Conservation (phyloP, 2,329 filamentous ascomycete species). For the Tolypocladium pustulatum region DNA sequence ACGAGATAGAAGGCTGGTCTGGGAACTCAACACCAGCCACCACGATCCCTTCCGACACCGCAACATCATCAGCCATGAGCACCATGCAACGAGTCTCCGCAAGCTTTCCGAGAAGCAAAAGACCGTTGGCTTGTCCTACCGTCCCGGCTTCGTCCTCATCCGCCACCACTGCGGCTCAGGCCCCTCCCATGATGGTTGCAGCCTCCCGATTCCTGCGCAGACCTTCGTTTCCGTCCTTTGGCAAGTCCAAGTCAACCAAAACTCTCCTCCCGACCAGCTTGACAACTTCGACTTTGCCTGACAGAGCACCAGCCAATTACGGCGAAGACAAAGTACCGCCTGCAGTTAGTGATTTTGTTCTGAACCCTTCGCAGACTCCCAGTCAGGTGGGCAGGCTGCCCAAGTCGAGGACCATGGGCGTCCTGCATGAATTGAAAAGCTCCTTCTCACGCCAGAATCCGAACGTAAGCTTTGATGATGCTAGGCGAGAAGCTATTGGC, state of each 20-base stretch:
- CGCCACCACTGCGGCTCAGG: slow-evolving; percentile 6
- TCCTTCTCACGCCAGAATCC: slow-evolving; percentile 28
- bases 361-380: not conserved
- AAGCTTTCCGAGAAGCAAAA: slow-evolving; percentile 14
- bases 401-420: slow-evolving; percentile 33
- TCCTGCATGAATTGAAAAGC: slow-evolving; percentile 33
- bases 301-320: slow-evolving; percentile 4
- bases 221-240: slow-evolving; percentile 3
- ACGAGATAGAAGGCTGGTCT: slow-evolving; percentile 23
- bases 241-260: slow-evolving; percentile 3
- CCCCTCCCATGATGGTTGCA: not conserved
- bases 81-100: slow-evolving; percentile 18
- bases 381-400: slow-evolving; percentile 20
- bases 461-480: not conserved
- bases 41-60: not conserved
- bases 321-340: slow-evolving; percentile 18
- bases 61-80: slow-evolving; percentile 4
- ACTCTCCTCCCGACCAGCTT: slow-evolving; percentile 5
- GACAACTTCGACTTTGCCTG: slow-evolving; percentile 5
- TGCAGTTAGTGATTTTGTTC: not conserved
- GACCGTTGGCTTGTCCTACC: slow-evolving; percentile 17
- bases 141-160: slow-evolving; percentile 17
- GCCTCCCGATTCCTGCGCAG: slow-evolving; percentile 8
- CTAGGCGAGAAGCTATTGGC: not conserved
- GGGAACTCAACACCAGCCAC: slow-evolving; percentile 6